phyloP scores from a whole-genome alignment of 345 rosid species.

The Eucalyptus curtisii region DNA sequence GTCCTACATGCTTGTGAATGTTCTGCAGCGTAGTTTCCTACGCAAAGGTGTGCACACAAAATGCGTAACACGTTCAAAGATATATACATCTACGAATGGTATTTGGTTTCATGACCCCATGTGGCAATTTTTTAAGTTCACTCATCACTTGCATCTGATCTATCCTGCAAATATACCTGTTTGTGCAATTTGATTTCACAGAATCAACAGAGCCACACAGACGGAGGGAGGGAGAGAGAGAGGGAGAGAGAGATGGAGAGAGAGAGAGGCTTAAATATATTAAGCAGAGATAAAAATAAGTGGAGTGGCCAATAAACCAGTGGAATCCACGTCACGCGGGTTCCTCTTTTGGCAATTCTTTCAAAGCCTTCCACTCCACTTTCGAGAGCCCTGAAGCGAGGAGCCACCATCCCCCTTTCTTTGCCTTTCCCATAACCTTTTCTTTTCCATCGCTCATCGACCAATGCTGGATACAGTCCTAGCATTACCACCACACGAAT shows the following conservation, averaged over 20 bases:
- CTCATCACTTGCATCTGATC: not conserved
- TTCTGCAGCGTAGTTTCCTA: not conserved
- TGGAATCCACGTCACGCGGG: constrained; percentile 1
- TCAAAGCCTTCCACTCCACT: not conserved
- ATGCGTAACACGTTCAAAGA: not conserved
- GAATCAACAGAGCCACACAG: not conserved
- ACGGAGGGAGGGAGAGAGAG: not conserved
- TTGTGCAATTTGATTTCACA: not conserved
- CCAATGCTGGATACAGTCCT: not conserved
- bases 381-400: not conserved
- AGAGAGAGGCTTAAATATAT: not conserved
- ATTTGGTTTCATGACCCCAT: not conserved
- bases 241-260: not conserved
- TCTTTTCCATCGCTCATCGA: not conserved
- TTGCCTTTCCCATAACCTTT: not conserved
- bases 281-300: not conserved
- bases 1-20: not conserved
- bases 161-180: not conserved
- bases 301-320: not conserved
- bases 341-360: not conserved
- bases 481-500: not conserved
- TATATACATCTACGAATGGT: not conserved
- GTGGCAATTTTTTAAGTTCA: not conserved
- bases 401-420: not conserved
- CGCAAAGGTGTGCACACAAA: not conserved